These are phyloP conservation scores for Rhodofomes roseus DNA, from an alignment of 1,284 basidiomycete species.

Conservation along the genomic window DNA sequence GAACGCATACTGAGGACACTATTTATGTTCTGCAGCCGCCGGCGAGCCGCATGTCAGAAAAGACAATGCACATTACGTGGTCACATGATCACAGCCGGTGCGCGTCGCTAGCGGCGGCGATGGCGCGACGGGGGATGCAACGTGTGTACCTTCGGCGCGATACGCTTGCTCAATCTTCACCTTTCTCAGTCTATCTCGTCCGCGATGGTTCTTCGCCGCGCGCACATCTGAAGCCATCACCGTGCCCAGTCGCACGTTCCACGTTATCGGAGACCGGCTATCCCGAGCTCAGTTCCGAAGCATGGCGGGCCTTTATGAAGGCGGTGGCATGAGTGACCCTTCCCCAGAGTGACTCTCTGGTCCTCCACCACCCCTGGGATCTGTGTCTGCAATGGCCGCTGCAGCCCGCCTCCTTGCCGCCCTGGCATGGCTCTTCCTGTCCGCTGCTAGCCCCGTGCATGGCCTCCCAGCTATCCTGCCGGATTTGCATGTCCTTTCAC, in stretches of 20 bases:
- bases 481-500: neutral
- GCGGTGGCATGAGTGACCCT: neutral
- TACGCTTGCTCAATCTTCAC: neutral
- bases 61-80: neutral
- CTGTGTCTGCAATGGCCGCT: slow-evolving; percentile 6
- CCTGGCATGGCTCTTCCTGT: slow-evolving; percentile 7
- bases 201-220: neutral
- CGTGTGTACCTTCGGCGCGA: neutral
- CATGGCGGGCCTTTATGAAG: slow-evolving; percentile 1
- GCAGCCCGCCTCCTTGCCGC: slow-evolving; percentile 3
- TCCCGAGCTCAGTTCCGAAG: slow-evolving; percentile 1
- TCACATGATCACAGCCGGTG: neutral
- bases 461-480: neutral
- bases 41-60: neutral
- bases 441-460: neutral
- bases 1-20: no score
- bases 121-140: neutral
- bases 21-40: no score
- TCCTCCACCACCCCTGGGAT: slow-evolving; percentile 3
- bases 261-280: neutral
- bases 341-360: slow-evolving; percentile 4
- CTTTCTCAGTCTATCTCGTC: neutral
- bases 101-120: neutral
- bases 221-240: neutral
- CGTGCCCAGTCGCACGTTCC: neutral